phyloP scores from a whole-genome alignment of 2,329 filamentous ascomycete genomes.

The Paramyrothecium sp. region DNA sequence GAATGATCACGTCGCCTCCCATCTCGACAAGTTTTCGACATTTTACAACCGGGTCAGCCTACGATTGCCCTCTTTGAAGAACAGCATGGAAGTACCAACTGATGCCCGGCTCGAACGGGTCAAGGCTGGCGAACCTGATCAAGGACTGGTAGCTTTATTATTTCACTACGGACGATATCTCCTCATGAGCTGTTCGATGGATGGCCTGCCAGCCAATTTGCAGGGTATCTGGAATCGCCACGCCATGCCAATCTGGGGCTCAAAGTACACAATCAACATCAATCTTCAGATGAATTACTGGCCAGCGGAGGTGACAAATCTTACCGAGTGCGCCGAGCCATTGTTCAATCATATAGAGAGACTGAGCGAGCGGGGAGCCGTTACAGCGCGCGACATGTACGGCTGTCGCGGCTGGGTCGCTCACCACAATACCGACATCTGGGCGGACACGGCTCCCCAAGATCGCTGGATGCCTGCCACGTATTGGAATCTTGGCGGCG shows the following conservation, averaged over 20 bases:
- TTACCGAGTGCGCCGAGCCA: constrained; percentile 36
- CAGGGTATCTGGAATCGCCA: constrained; percentile 35
- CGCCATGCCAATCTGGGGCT: constrained; percentile 37
- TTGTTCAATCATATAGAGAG: constrained; percentile 30
- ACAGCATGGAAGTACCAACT: neutral
- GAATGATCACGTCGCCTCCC: constrained; percentile 12
- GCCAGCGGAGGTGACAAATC: constrained; percentile 28
- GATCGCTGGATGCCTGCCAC: constrained; percentile 28
- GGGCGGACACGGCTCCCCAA: constrained; percentile 34
- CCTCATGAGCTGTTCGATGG: neutral
- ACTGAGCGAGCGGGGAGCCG: constrained; percentile 23
- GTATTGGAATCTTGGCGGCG: constrained; percentile 20
- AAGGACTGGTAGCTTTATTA: neutral
- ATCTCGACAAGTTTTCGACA: constrained; percentile 1
- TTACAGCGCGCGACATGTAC: constrained; percentile 33
- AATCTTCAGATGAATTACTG: constrained; percentile 56
- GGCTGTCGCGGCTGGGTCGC: constrained; percentile 32
- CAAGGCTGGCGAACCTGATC: neutral
- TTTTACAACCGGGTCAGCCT: constrained; percentile 2
- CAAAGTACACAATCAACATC: constrained; percentile 50
- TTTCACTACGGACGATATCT: constrained; percentile 3
- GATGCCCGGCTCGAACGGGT: neutral
- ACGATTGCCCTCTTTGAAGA: constrained; percentile 5
- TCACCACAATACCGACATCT: constrained; percentile 39
- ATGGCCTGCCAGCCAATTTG: constrained; percentile 27